phyloP scores from a whole-genome alignment of 2,329 filamentous ascomycete genomes.

The Geoglossum cookeanum region DNA sequence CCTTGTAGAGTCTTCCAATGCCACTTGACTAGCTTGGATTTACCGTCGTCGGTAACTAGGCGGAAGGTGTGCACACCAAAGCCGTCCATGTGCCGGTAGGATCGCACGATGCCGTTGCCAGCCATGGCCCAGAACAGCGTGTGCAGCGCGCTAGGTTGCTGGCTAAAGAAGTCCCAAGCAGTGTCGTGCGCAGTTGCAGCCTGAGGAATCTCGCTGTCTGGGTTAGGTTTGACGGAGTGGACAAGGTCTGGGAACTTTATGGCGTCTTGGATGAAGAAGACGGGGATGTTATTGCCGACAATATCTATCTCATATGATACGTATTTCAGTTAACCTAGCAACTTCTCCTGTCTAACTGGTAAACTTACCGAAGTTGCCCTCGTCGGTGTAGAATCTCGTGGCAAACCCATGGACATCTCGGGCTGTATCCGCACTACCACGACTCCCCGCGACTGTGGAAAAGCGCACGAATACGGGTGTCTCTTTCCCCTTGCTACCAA shows the following conservation, averaged over 20 bases:
- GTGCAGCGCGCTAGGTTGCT: constrained; percentile 42
- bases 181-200: constrained; percentile 30
- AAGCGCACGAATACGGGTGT: constrained; percentile 39
- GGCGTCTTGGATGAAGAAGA: constrained; percentile 56
- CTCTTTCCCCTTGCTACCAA: constrained; percentile 2
- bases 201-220: constrained; percentile 48
- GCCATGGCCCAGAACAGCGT: constrained; percentile 47
- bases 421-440: constrained; percentile 50
- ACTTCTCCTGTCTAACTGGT: constrained; percentile 17
- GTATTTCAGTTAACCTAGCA: not conserved
- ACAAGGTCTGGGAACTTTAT: constrained; percentile 57
- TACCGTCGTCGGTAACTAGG: constrained; percentile 43
- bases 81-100: constrained; percentile 46
- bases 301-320: constrained; percentile 34
- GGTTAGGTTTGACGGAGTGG: constrained; percentile 55
- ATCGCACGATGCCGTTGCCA: constrained; percentile 45
- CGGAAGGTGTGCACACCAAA: constrained; percentile 51
- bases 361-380: constrained; percentile 62
- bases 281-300: constrained; percentile 54
- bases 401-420: constrained; percentile 56
- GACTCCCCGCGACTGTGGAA: constrained; percentile 57
- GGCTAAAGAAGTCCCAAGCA: constrained; percentile 47
- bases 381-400: constrained; percentile 52
- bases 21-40: constrained; percentile 46
- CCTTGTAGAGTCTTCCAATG: constrained; percentile 46